Evolutionary conservation across 768 basidiomycete genomes (phyloP).

Genomic region (Leccinellum albellum): DNA sequence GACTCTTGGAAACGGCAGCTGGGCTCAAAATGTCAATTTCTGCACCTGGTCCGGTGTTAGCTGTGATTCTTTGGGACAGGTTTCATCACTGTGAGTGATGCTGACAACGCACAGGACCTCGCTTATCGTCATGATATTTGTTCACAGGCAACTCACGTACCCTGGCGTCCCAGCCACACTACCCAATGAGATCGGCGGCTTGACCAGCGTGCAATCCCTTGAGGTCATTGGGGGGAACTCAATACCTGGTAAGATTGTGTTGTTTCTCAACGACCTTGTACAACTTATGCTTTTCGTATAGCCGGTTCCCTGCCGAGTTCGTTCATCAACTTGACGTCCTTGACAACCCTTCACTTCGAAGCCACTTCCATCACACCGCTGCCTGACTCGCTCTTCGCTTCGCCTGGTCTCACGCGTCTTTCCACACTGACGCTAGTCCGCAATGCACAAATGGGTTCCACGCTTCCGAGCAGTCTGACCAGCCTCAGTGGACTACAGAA

Average conservation of each 20-base stretch:
- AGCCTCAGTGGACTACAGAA: conserved; percentile 33
- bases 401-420: conserved; percentile 30
- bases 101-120: neutral
- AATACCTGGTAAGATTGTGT: conserved; percentile 37
- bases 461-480: conserved; percentile 36
- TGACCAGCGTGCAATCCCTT: conserved; percentile 38
- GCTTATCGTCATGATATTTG: neutral
- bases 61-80: conserved; percentile 39
- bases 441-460: conserved; percentile 38
- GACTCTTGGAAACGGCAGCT: conserved; percentile 38
- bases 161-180: conserved; percentile 46
- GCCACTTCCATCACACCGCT: conserved; percentile 38
- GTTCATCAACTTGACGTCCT: conserved; percentile 35
- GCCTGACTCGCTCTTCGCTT: conserved; percentile 32
- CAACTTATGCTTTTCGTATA: conserved; percentile 10
- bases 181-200: conserved; percentile 38
- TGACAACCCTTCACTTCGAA: conserved; percentile 40
- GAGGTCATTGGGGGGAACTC: conserved; percentile 39
- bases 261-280: neutral
- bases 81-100: conserved; percentile 39
- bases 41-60: conserved; percentile 47
- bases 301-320: conserved; percentile 40
- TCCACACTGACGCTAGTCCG: conserved; percentile 37
- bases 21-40: conserved; percentile 43
- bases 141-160: conserved; percentile 36